A percentile compares a stretch with the other conserved stretches of the same genome.
Conservation (phyloP, 2,329 filamentous ascomycete genomes). For the Fusarium sp. region DNA sequence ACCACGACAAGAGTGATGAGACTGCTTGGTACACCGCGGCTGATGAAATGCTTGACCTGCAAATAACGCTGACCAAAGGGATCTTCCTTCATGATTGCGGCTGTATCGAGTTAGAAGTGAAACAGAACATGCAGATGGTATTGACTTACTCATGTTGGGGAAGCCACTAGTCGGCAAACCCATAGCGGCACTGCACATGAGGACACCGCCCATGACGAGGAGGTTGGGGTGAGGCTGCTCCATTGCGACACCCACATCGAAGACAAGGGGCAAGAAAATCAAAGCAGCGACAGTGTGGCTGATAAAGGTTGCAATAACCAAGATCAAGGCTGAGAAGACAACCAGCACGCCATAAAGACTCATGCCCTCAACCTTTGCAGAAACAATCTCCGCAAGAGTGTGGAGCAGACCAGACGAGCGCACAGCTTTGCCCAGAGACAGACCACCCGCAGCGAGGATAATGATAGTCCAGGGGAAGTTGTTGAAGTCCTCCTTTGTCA, state of each 20-base stretch:
- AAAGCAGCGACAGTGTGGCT: slow-evolving; percentile 96
- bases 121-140: not conserved
- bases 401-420: slow-evolving; percentile 92
- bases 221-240: slow-evolving; percentile 92
- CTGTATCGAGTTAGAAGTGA: slow-evolving; percentile 59
- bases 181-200: slow-evolving; percentile 99
- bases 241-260: slow-evolving; percentile 87
- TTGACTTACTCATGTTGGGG: slow-evolving; percentile 96
- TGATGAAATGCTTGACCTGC: slow-evolving; percentile 93
- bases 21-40: slow-evolving; percentile 89
- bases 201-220: slow-evolving; percentile 91
- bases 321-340: slow-evolving; percentile 85
- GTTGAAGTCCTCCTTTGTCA: slow-evolving; percentile 99
- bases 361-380: slow-evolving; percentile 78
- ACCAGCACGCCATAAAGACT: slow-evolving; percentile 88
- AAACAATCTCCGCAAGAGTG: slow-evolving; percentile 85
- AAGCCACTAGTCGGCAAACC: slow-evolving; percentile 95
- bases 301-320: slow-evolving; percentile 97
- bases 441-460: slow-evolving; percentile 92
- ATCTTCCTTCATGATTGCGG: slow-evolving; percentile 99
- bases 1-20: slow-evolving; percentile 85
- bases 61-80: slow-evolving; percentile 92
- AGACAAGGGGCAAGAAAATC: slow-evolving; percentile 92
- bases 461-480: slow-evolving; percentile 99
- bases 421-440: slow-evolving; percentile 93